phyloP scores from a whole-genome alignment of 495 filamentous ascomycete genomes.

The Penicillium simplicissimum region DNA sequence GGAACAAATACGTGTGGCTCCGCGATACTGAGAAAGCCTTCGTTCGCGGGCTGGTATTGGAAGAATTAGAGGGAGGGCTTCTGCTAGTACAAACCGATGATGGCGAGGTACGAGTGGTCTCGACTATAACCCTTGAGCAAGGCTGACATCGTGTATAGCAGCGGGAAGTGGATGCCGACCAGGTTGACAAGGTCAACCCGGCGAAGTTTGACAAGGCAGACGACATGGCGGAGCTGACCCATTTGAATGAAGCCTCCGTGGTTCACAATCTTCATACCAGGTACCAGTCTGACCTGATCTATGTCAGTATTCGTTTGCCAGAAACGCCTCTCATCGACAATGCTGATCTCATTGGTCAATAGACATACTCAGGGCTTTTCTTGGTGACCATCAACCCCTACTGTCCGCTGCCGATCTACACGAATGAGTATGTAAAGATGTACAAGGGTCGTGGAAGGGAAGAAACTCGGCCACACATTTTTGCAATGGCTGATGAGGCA shows the following conservation, averaged over 20 bases:
- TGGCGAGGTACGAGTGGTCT: constrained; percentile 66
- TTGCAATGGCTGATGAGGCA: constrained; percentile 96
- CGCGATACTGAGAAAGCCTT: constrained; percentile 85
- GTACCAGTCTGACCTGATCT: constrained; percentile 94
- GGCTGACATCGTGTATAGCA: constrained; percentile 54
- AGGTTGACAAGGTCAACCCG: constrained; percentile 97
- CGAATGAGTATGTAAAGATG: constrained; percentile 94
- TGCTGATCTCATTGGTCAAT: constrained; percentile 7
- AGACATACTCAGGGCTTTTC: constrained; percentile 97
- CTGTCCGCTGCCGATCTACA: constrained; percentile 91
- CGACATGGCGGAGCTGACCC: constrained; percentile 98
- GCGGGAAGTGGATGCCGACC: constrained; percentile 79
- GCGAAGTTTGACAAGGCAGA: constrained; percentile 99
- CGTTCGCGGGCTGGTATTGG: constrained; percentile 85
- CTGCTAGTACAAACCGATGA: constrained; percentile 92
- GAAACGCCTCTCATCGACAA: background rate
- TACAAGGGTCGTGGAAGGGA: constrained; percentile 88
- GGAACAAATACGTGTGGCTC: constrained; percentile 98
- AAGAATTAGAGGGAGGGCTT: constrained; percentile 66
- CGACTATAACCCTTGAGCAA: too few species aligned
- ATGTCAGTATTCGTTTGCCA: constrained; percentile 52
- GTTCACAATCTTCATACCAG: constrained; percentile 94
- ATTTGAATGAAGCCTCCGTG: constrained; percentile 96
- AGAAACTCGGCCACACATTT: constrained; percentile 96
- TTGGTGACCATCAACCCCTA: constrained; percentile 98